phyloP scores from a whole-genome alignment of 129 eudicot genomes.

The Helianthus annuus region DNA sequence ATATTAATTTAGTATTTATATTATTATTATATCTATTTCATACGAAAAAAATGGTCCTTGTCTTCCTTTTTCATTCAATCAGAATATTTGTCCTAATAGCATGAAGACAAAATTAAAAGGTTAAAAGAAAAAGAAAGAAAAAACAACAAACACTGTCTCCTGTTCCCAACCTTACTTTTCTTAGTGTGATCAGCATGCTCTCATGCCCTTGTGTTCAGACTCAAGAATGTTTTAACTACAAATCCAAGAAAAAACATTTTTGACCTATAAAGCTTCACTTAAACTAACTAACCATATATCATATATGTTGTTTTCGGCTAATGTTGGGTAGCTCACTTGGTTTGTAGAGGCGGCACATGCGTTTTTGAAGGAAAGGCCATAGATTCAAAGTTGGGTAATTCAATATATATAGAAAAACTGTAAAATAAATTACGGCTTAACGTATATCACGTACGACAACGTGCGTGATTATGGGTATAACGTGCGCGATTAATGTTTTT shows the following conservation, averaged over 20 bases:
- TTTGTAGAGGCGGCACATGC: too few relatives aligned
- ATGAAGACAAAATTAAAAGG: conserved; percentile 39
- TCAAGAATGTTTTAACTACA: conserved; percentile 35
- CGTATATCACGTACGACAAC: too few relatives aligned
- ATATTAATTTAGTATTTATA: neutral
- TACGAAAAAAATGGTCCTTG: conserved; percentile 29
- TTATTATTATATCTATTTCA: too few relatives aligned
- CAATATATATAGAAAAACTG: too few relatives aligned
- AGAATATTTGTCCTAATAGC: conserved; percentile 45
- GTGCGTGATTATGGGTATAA: too few relatives aligned
- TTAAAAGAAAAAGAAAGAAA: conserved; percentile 37
- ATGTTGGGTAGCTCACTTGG: too few relatives aligned
- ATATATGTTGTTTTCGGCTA: conserved; percentile 24
- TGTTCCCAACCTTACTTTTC: conserved; percentile 43
- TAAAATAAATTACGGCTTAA: too few relatives aligned
- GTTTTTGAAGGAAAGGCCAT: too few relatives aligned
- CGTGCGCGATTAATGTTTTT: too few relatives aligned
- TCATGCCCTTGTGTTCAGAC: conserved; percentile 39
- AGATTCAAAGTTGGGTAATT: too few relatives aligned
- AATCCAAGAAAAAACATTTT: conserved; percentile 29
- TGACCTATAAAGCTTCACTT: neutral
- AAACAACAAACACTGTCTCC: conserved; percentile 45
- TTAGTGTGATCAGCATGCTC: conserved; percentile 40
- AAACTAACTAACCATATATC: conserved; percentile 37
- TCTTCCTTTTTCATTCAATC: conserved; percentile 34